phyloP scores from a whole-genome alignment of 352 stramenopile genomes.

The Peronospora farinosa region DNA sequence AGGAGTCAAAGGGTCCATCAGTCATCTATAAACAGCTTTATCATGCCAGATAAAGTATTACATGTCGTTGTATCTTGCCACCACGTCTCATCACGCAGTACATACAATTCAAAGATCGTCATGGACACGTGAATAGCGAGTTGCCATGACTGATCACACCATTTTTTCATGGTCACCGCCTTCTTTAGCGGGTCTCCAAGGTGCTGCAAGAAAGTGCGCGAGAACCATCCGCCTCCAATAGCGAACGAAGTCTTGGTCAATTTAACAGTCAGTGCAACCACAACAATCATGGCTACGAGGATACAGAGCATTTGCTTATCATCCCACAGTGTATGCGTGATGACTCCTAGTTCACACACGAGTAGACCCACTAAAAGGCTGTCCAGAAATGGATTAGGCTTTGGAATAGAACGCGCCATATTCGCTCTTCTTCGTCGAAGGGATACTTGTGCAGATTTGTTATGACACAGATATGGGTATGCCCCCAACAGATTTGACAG shows the following conservation, averaged over 20 bases:
- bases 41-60: slow-evolving; percentile 23
- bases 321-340: slow-evolving; percentile 52
- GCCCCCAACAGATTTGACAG: no score
- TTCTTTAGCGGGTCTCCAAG: slow-evolving; percentile 79
- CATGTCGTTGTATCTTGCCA: slow-evolving; percentile 80
- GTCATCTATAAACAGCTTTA: not conserved
- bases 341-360: slow-evolving; percentile 54
- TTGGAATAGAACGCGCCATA: slow-evolving; percentile 58
- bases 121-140: slow-evolving; percentile 78
- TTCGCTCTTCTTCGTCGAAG: slow-evolving; percentile 5
- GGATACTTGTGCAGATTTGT: not conserved
- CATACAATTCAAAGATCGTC: slow-evolving; percentile 76
- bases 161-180: slow-evolving; percentile 82
- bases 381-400: slow-evolving; percentile 65
- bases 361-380: slow-evolving; percentile 52
- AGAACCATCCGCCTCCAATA: slow-evolving; percentile 63
- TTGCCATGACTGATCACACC: slow-evolving; percentile 86
- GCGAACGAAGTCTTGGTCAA: slow-evolving; percentile 62
- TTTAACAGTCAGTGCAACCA: slow-evolving; percentile 69
- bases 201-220: slow-evolving; percentile 70
- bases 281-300: slow-evolving; percentile 49
- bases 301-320: slow-evolving; percentile 70
- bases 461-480: no score
- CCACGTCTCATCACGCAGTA: slow-evolving; percentile 78
- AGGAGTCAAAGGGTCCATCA: not conserved